Conservation (phyloP, 495 filamentous ascomycete species). For the Chaetomium cochliodes region DNA sequence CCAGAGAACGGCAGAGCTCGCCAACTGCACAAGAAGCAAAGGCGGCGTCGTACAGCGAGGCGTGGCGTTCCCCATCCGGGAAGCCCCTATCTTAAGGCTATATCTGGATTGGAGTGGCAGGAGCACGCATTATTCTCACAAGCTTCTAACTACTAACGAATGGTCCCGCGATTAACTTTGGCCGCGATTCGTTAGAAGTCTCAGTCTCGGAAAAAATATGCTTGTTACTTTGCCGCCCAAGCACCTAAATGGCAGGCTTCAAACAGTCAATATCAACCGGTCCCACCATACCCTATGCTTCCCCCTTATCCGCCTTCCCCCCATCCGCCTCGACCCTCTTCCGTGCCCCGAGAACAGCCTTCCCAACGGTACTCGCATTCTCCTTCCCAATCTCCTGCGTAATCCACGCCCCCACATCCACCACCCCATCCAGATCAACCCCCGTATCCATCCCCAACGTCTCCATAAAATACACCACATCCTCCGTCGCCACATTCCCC, state of each 20-base stretch:
- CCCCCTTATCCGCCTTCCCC: slow-evolving; percentile 1
- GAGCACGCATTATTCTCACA: too few relatives aligned
- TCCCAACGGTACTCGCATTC: slow-evolving; percentile 76
- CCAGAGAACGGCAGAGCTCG: too few relatives aligned
- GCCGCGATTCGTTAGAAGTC: too few relatives aligned
- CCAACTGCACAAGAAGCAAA: too few relatives aligned
- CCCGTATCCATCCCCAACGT: slow-evolving; percentile 85
- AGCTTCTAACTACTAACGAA: too few relatives aligned
- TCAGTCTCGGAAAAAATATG: too few relatives aligned
- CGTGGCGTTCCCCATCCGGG: too few relatives aligned
- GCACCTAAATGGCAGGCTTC: background rate
- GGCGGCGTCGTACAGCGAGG: too few relatives aligned
- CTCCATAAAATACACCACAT: slow-evolving; percentile 86
- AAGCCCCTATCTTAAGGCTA: too few relatives aligned
- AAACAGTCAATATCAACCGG: background rate
- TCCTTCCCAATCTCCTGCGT: slow-evolving; percentile 71
- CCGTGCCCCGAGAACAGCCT: slow-evolving; percentile 65
- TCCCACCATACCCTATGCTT: background rate
- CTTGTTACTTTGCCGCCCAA: too few relatives aligned
- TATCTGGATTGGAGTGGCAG: too few relatives aligned
- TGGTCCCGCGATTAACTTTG: too few relatives aligned
- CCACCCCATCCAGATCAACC: slow-evolving; percentile 77
- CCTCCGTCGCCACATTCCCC: slow-evolving; percentile 92
- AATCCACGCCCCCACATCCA: slow-evolving; percentile 87
- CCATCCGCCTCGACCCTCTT: slow-evolving; percentile 19